phyloP scores from a whole-genome alignment of 441 rosid genomes.

The Codiaeum variegatum region DNA sequence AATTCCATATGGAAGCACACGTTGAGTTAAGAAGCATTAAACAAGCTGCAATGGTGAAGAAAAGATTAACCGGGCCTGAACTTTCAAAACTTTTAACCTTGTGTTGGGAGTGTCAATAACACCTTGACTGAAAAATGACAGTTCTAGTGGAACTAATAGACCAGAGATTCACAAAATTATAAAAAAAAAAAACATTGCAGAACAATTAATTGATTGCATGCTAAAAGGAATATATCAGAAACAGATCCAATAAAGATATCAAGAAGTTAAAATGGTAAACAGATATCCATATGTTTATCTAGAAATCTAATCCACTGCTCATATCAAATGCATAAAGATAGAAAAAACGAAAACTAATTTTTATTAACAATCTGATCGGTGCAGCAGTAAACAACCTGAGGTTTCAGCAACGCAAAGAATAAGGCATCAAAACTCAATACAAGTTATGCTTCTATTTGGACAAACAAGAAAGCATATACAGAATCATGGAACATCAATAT shows the following conservation, averaged over 20 bases:
- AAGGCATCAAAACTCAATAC: not conserved
- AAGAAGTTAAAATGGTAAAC: not conserved
- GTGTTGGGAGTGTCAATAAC: not conserved
- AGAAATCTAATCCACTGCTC: not conserved
- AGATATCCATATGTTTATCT: not conserved
- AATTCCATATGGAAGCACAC: not conserved
- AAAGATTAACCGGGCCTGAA: not conserved
- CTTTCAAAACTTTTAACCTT: not conserved
- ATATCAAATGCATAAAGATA: not conserved
- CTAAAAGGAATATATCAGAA: not conserved
- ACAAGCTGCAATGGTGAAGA: not conserved
- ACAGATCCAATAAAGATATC: not conserved
- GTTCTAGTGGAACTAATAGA: not conserved
- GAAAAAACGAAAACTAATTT: not conserved
- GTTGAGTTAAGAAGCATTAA: not conserved
- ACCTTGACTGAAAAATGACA: not conserved
- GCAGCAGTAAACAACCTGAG: not conserved
- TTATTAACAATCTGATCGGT: not conserved
- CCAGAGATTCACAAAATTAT: not conserved
- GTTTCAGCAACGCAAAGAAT: not conserved
- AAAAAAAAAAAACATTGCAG: not conserved
- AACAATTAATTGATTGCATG: not conserved
- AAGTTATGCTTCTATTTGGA: not conserved
- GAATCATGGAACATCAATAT: slow-evolving; percentile 8
- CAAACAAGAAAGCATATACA: slow-evolving; percentile 7